Evolutionary conservation across 2,329 filamentous ascomycete genomes (phyloP), one percentile per base, ranked within the genome.

Genomic region (Trichoderma koningii): DNA sequence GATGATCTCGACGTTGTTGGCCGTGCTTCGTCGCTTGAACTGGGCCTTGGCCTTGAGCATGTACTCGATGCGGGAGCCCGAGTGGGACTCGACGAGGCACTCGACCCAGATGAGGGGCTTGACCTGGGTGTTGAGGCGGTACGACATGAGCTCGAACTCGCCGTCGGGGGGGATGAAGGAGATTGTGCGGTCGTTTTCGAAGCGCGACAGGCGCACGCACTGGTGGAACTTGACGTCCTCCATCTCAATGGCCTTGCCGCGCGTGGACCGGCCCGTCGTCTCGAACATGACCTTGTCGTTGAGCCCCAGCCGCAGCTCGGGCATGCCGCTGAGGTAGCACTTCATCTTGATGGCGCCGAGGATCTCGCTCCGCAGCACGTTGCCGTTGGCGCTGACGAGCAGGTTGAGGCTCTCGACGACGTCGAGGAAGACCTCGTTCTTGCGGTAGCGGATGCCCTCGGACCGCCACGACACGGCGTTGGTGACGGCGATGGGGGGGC

Each of bases 231-330:
- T 99, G 78, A 99, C 95, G 72, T 99, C 95, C 75, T 99, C 95
- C 95, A 99, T 99, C 80, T 99, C 95, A 69, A 99, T 95, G 10
- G 95, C 92, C 80, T 99, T 99, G 67, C 95, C 95, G 73, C 95
- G 83, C 47, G 94, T 98, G 17, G 94, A 92, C 67, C 95, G 86
- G 30, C 95, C 95, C 0, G 95, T 99, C 4, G 93, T 96, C 80
- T 99, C 95, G 74, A 99, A 99, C 95, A 99, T 99, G 77, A 92
- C 95, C 80, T 99, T 99, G 82, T 99, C 95, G 81, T 99, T 99
- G 75, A 99, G 81, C 5, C 95, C 95, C 57, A 99, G 80, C 30
- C 95, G 89, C 73, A 99, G 80, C 80, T 99, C 95, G 12, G 95
- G 95, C 95, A 99, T 99, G 66, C 95, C 95, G 53, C 92, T 97